Evolutionary conservation across 495 filamentous ascomycete species (phyloP).

Genomic region (Parachaetomium inaequale): DNA sequence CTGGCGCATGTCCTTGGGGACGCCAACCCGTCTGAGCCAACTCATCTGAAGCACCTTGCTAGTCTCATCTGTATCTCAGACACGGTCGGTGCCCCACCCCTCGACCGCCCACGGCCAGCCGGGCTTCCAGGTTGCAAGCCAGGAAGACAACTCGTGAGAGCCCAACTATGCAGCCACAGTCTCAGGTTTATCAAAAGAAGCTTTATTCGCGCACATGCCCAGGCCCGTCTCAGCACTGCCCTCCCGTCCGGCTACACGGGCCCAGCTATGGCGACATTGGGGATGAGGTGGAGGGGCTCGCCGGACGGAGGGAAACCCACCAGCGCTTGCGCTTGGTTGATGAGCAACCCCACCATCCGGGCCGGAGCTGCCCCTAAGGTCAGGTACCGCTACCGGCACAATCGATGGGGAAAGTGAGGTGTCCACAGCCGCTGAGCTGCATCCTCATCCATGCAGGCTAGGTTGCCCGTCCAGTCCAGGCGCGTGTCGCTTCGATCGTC

Average conservation of each 20-base stretch:
- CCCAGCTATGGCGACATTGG: conserved; percentile 15
- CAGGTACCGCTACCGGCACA: conserved; percentile 12
- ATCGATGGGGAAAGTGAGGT: not conserved
- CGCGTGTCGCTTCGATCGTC: not conserved
- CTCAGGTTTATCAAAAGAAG: not conserved
- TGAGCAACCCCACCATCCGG: not conserved
- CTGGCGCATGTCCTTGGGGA: not conserved
- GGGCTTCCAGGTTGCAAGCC: not conserved
- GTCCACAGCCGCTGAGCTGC: conserved; percentile 4
- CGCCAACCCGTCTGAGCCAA: no score
- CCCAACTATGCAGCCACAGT: not conserved
- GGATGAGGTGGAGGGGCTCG: not conserved
- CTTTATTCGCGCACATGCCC: conserved; percentile 4
- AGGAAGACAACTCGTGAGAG: not conserved
- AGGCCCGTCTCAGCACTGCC: not conserved
- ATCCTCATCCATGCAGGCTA: not conserved
- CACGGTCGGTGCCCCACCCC: not conserved
- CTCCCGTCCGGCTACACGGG: conserved; percentile 7
- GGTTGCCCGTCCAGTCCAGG: not conserved
- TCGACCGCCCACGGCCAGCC: not conserved
- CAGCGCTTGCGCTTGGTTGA: conserved; percentile 1
- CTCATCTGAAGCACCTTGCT: no score
- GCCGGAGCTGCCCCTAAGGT: not conserved
- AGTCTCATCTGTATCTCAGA: not conserved
- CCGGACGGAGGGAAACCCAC: conserved; percentile 19